Evolutionary conservation across 805 yeast species (phyloP).

Genomic region (Sungouiella thailandica): DNA sequence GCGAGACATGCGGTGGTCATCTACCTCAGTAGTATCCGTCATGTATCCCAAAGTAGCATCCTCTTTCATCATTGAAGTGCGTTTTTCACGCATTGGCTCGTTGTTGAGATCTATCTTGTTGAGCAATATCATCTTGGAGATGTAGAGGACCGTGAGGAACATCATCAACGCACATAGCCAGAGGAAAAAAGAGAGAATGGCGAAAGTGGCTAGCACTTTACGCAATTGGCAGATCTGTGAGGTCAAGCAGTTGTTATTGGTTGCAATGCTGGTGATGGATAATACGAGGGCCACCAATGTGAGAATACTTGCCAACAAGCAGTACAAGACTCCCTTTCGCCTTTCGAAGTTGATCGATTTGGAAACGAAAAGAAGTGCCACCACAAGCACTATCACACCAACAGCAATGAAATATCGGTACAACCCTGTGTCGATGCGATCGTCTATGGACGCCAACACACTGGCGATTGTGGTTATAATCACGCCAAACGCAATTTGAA

Average conservation of each 20-base stretch:
- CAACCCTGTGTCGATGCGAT: slow-evolving; percentile 17
- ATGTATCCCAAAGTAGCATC: background rate
- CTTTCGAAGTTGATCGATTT: slow-evolving; percentile 35
- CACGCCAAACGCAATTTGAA: slow-evolving; percentile 27
- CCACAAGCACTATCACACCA: slow-evolving; percentile 26
- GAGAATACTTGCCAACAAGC: slow-evolving; percentile 28
- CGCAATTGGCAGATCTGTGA: slow-evolving; percentile 24
- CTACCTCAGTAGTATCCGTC: slow-evolving; percentile 1
- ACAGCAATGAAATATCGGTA: slow-evolving; percentile 37
- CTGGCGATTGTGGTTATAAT: slow-evolving; percentile 24
- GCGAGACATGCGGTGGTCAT: slow-evolving; percentile 1
- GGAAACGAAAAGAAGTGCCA: slow-evolving; percentile 31
- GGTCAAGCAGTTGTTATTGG: slow-evolving; percentile 17
- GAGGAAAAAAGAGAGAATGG: slow-evolving; percentile 32
- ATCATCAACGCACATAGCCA: slow-evolving; percentile 36
- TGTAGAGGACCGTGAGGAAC: slow-evolving; percentile 36
- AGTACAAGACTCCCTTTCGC: slow-evolving; percentile 38
- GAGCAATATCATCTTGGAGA: slow-evolving; percentile 29
- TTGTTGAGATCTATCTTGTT: slow-evolving; percentile 30
- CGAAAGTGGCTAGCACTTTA: slow-evolving; percentile 31
- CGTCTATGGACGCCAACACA: slow-evolving; percentile 20
- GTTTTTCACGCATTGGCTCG: slow-evolving; percentile 10
- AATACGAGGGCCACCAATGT: slow-evolving; percentile 32
- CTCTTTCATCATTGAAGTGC: background rate
- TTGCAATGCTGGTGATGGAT: slow-evolving; percentile 23